phyloP scores from a whole-genome alignment of 179 eudicot genomes.

The Corrigiola litoralis region DNA sequence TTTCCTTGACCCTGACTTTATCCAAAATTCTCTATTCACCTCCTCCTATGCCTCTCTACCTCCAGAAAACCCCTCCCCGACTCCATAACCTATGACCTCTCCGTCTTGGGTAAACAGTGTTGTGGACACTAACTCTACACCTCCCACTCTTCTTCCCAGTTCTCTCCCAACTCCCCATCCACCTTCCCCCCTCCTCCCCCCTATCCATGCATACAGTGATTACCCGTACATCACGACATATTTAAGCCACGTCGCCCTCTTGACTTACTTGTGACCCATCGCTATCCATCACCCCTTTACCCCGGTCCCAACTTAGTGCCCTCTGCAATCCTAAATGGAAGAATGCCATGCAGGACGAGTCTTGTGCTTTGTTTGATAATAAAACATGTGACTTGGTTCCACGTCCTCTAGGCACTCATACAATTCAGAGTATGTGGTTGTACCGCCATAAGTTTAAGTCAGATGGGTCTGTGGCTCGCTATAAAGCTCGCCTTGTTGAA shows the following conservation, averaged over 20 bases:
- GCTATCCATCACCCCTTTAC: neutral
- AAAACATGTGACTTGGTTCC: neutral
- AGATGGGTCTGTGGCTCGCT: neutral
- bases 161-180: neutral
- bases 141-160: neutral
- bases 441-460: neutral
- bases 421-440: neutral
- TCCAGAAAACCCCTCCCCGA: too few species aligned
- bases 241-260: too few species aligned
- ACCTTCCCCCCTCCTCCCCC: too few species aligned
- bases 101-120: too few species aligned
- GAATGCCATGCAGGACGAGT: neutral
- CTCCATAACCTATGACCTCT: too few species aligned
- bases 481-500: neutral
- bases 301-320: neutral
- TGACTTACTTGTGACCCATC: neutral
- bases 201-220: neutral
- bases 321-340: neutral
- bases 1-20: neutral
- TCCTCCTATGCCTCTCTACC: too few species aligned
- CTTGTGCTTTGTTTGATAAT: neutral
- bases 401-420: neutral
- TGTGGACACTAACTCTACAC: too few species aligned
- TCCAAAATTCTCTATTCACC: too few species aligned
- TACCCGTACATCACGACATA: neutral